Base-by-base conservation (phyloP, 495 filamentous ascomycete genomes). In the Trichoderma reesei region DNA sequence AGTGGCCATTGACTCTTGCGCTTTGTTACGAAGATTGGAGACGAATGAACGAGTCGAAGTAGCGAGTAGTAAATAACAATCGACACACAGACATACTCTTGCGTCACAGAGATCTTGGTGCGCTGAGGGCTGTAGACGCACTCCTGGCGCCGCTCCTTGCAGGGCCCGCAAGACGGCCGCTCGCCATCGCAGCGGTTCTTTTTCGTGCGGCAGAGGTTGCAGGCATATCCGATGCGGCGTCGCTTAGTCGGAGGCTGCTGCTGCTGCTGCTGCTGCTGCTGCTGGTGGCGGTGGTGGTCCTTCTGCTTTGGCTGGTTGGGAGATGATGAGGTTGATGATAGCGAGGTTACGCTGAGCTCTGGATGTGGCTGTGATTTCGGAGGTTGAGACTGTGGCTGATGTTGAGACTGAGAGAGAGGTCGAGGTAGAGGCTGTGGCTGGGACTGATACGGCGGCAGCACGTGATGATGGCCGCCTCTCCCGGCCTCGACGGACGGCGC, bases 151-250 rank as follows among this genome's bases (percentile, higher is more conserved):
- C 63, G 63, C 31, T 41, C 51, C 41, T 60, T 42, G 54, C 63
- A 64, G 5, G 63, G 48, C n/a, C 63, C 63, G 63, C 63, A 64
- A 7, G 63, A 42, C 6, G 63, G 63, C n/a, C 63, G n/a, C 38
- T 59, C 63, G 7, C 63, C 63, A 64, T 64, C 63, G 39, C 63
- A 64, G 14, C 63, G 48, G 54, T 64, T 64, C 54, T 64, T 64
- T 34, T 64, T 64, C 1, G 63, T 37, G 6, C 63, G 36, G 13
- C 63, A 64, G 51, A 64, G 63, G 13, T 64, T 56, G 54, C 63
- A 64, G 5, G 63, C 63, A 59, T 64, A 64, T 5, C 63, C 63
- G 20, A 64, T 64, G 7, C 63, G 63, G 34, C 63, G 63, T 0
- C 63, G 63, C 38, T 64, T 64, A n/a, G 48, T 7, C 10, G 63